Percentiles rank a stretch among this genome's conserved stretches.
Evolutionary conservation across 257 asterid species (phyloP).

Genomic region (Solanum rostratum): DNA sequence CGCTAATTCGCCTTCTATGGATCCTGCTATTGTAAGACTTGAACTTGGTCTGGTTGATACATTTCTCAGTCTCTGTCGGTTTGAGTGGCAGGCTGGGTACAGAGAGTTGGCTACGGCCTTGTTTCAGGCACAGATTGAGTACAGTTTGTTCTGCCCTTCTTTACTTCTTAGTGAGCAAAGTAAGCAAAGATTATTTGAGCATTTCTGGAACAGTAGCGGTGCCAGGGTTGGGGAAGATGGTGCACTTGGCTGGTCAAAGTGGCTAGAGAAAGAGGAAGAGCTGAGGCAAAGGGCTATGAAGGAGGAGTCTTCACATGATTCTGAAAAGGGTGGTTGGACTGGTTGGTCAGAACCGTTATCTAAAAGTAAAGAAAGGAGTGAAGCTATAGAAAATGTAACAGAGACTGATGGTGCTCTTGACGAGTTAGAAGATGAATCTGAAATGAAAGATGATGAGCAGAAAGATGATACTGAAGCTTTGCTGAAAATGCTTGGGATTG

Average conservation of each 20-base stretch:
- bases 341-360: slow-evolving; percentile 84
- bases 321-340: slow-evolving; percentile 91
- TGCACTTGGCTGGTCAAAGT: slow-evolving; percentile 89
- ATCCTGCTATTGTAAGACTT: slow-evolving; percentile 38
- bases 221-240: slow-evolving; percentile 96
- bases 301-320: slow-evolving; percentile 48
- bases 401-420: slow-evolving; percentile 30
- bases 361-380: slow-evolving; percentile 31
- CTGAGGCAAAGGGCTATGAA: slow-evolving; percentile 52
- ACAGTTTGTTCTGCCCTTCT: slow-evolving; percentile 70
- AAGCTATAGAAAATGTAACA: slow-evolving; percentile 20
- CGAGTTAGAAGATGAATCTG: slow-evolving; percentile 48
- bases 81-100: slow-evolving; percentile 96
- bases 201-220: slow-evolving; percentile 86
- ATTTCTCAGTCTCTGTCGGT: slow-evolving; percentile 73
- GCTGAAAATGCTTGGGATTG: slow-evolving; percentile 83
- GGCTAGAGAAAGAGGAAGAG: slow-evolving; percentile 95
- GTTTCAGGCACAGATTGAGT: slow-evolving; percentile 88
- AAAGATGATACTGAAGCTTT: slow-evolving; percentile 75
- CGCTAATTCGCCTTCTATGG: slow-evolving; percentile 28
- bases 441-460: slow-evolving; percentile 31
- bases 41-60: slow-evolving; percentile 80
- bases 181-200: slow-evolving; percentile 76
- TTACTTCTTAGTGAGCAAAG: slow-evolving; percentile 78
- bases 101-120: slow-evolving; percentile 93